phyloP scores from a whole-genome alignment of 139 green algal species.

The Chlorokybus atmophyticus region DNA sequence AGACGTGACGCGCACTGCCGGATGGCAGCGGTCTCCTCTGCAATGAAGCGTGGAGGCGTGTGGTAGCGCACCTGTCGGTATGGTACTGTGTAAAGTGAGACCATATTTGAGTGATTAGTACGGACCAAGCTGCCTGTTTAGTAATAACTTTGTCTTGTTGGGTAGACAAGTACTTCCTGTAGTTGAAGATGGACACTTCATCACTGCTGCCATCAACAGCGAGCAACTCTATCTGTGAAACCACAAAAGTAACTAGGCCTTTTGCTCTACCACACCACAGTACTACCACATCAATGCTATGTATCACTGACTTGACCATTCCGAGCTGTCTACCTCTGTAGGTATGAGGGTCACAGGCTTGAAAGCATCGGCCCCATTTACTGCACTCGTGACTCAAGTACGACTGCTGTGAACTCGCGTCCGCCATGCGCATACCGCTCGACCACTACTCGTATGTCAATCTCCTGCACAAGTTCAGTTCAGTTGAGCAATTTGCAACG shows the following conservation, averaged over 20 bases:
- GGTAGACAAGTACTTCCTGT: conserved; percentile 35
- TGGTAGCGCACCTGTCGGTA: conserved; percentile 27
- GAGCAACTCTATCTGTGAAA: conserved; percentile 31
- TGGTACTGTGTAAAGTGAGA: no score
- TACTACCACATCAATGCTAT: no score
- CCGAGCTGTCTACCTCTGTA: conserved; percentile 31
- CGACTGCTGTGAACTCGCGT: conserved; percentile 34
- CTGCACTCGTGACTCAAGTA: conserved; percentile 3
- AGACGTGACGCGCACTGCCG: conserved; percentile 32
- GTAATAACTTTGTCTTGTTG: no score
- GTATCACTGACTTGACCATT: no score
- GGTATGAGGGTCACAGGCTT: conserved; percentile 43
- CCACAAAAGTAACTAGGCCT: conserved; percentile 37
- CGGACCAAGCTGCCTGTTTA: no score
- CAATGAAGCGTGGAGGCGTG: conserved; percentile 34
- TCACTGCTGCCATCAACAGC: not conserved
- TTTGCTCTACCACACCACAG: no score
- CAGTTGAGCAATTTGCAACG: no score
- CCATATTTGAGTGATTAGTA: no score
- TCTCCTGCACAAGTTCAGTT: conserved; percentile 14
- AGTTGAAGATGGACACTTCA: conserved; percentile 23
- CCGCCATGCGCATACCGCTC: conserved; percentile 25
- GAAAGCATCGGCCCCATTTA: not conserved
- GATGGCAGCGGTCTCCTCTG: conserved; percentile 15
- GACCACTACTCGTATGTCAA: conserved; percentile 20